phyloP scores from a whole-genome alignment of 2,329 filamentous ascomycete genomes.

The Pseudopyrenochaeta lycopersici region DNA sequence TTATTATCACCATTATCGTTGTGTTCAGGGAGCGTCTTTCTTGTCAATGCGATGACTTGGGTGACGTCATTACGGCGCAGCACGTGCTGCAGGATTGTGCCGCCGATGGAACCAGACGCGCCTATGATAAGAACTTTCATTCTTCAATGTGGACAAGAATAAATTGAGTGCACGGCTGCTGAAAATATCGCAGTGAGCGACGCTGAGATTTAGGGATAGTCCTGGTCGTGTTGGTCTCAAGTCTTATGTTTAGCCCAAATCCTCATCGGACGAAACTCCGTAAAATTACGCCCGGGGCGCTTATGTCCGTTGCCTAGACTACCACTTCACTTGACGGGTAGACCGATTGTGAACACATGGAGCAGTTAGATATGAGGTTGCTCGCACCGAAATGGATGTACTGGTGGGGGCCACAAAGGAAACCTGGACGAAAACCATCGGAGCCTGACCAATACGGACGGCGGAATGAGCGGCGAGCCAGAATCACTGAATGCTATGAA shows the following conservation, averaged over 20 bases:
- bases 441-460: not conserved
- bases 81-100: constrained; percentile 17
- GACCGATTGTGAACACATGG: too few relatives aligned
- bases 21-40: constrained; percentile 6
- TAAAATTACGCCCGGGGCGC: too few relatives aligned
- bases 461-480: too few relatives aligned
- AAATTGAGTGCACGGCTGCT: not conserved
- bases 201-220: not conserved
- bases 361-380: not conserved
- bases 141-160: constrained; percentile 16
- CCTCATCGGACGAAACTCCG: too few relatives aligned
- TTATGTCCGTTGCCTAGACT: too few relatives aligned
- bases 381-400: not conserved
- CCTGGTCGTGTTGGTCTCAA: not conserved
- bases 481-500: too few relatives aligned
- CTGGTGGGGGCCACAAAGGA: not conserved
- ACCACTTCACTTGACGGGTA: too few relatives aligned
- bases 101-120: constrained; percentile 27
- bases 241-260: too few relatives aligned
- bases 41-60: constrained; percentile 21
- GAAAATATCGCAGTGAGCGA: not conserved
- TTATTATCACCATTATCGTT: constrained; percentile 7
- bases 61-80: constrained; percentile 19
- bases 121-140: constrained; percentile 33
- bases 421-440: not conserved